Conservation (phyloP, 768 basidiomycete species). For the Boletus rufocinnamomeus region DNA sequence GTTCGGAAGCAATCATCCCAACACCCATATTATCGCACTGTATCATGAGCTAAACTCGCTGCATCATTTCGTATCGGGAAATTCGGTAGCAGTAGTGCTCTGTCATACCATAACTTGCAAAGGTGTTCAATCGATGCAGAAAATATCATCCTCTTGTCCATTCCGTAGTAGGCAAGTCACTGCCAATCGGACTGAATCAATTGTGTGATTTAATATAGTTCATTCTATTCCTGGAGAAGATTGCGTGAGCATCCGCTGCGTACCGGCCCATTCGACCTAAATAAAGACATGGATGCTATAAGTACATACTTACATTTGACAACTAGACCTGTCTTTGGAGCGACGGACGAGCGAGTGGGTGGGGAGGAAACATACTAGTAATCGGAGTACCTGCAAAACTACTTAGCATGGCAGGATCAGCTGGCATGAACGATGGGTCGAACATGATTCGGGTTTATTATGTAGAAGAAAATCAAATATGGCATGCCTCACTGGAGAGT, state of each 20-base stretch:
- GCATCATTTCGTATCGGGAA: neutral
- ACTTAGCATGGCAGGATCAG: too few species aligned
- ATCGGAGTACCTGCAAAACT: too few species aligned
- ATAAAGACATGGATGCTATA: neutral
- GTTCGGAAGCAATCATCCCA: neutral
- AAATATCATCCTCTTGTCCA: neutral
- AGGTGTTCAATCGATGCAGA: neutral
- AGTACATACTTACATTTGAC: neutral
- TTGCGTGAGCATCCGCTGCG: neutral
- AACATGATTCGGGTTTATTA: too few species aligned
- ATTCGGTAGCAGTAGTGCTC: neutral
- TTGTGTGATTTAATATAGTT: neutral
- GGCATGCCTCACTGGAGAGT: too few species aligned
- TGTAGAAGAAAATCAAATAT: too few species aligned
- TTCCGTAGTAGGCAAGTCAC: neutral
- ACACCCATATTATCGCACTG: neutral
- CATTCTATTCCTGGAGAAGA: neutral
- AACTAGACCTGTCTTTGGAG: neutral
- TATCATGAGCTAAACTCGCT: too few species aligned
- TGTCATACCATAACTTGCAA: neutral
- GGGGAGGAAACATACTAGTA: neutral
- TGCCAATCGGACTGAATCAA: neutral
- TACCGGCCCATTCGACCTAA: neutral
- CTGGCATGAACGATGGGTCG: too few species aligned
- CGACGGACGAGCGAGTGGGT: neutral